Evolutionary conservation across 116 monocot genomes (phyloP), one percentile per base, ranked within the genome.

Genomic region (Thalassia testudinum): DNA sequence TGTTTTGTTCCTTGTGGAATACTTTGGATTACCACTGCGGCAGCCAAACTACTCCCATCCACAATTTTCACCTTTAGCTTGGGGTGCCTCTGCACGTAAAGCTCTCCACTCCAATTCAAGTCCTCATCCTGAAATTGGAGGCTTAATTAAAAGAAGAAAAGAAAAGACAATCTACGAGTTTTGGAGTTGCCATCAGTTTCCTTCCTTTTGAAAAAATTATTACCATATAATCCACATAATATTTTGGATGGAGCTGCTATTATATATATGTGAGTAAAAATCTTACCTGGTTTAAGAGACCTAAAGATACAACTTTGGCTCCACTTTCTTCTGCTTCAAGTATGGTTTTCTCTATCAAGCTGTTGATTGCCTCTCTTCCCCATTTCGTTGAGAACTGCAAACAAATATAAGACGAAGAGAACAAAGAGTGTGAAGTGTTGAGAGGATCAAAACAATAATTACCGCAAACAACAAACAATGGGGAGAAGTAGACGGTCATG

Each of bases 21-120:
- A 26, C 66, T 74, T 18, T 76, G 73, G 21, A 91, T 59, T 42
- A 85, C 69, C 37, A 82, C 72, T 23, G 85, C 91, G 24, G 79
- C 61, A 34, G 84, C 84, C 52, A 91, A 78, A 62, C 81, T 73
- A 52, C 73, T 81, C 50, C 91, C 91, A 67, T 91, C 91, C 14
- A 81, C 70, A 52, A 91, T 70, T 71, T 57, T 84, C 18, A 85
- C 26, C 28, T 64, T 84, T 29, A 91, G 62, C 43, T 85, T 78
- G 58, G 85, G 91, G 60, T 79, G 68, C 62, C 86, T 91, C 14
- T 69, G 79, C 37, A 79, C 26, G 52, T 69, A 85, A 14, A 85
- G 38, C 12, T 79, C 74, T 1, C 91, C 91, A 55, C 62, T 58
- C 63, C 56, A 52, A 60, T 91, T 91, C 12, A 85, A 49, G 50